A percentile compares a stretch with the other conserved stretches of the same genome.
Conservation (phyloP, 1,284 basidiomycete genomes). For the Phlebopus sp. region DNA sequence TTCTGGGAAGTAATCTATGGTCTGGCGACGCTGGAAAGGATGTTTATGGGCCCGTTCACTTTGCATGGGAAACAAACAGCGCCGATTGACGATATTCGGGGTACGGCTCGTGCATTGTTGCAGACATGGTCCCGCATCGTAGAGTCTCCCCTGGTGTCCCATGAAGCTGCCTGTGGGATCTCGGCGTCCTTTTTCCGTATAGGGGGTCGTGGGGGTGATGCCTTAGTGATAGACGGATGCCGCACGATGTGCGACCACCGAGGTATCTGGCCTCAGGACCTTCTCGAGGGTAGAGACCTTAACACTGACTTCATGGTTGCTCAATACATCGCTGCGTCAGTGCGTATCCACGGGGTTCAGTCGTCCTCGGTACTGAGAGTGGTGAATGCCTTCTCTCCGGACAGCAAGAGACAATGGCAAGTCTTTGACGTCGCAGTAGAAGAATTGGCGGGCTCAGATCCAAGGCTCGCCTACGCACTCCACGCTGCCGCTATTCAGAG, state of each 20-base stretch:
- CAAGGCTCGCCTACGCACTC: slow-evolving; percentile 21
- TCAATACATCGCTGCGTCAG: slow-evolving; percentile 24
- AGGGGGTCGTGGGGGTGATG: slow-evolving; percentile 38
- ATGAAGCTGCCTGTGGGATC: slow-evolving; percentile 31
- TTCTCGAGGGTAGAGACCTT: background rate
- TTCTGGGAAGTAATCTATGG: slow-evolving; percentile 30
- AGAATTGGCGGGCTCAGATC: slow-evolving; percentile 18
- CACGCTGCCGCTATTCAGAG: slow-evolving; percentile 5
- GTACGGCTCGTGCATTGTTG: slow-evolving; percentile 39
- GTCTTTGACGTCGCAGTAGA: slow-evolving; percentile 14
- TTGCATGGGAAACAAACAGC: background rate
- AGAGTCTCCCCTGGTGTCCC: slow-evolving; percentile 27
- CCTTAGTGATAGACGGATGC: slow-evolving; percentile 33
- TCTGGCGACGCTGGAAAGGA: slow-evolving; percentile 28
- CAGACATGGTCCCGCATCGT: slow-evolving; percentile 35
- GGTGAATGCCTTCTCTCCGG: slow-evolving; percentile 11
- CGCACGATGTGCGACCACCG: slow-evolving; percentile 17
- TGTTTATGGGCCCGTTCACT: slow-evolving; percentile 13
- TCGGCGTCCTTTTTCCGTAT: slow-evolving; percentile 47
- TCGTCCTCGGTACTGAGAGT: slow-evolving; percentile 10
- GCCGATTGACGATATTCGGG: slow-evolving; percentile 20
- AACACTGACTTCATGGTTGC: slow-evolving; percentile 15
- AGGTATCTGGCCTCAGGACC: slow-evolving; percentile 7
- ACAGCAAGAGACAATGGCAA: slow-evolving; percentile 14
- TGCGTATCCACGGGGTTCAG: slow-evolving; percentile 17